Evolutionary conservation across 164 flowering plant genomes (phyloP), one percentile per base, ranked within the genome.

Genomic region (Sedum album): DNA sequence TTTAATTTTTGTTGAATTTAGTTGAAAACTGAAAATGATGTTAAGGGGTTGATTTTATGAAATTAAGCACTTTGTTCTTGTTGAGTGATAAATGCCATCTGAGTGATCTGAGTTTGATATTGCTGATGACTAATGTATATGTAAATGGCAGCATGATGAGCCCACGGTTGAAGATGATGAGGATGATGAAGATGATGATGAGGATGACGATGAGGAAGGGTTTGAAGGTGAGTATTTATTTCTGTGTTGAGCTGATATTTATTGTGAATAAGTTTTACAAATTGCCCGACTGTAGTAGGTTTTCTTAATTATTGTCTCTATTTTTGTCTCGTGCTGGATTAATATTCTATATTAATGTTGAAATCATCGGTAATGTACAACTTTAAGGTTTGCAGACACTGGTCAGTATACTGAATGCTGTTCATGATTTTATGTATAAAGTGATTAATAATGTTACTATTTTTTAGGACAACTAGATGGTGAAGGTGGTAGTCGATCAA

Each of bases 401-500:
- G n/a, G n/a, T n/a, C n/a, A n/a, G n/a, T n/a, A n/a, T n/a, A n/a
- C n/a, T n/a, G n/a, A n/a, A n/a, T n/a, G n/a, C n/a, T n/a, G n/a
- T n/a, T 14, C 13, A 57, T 57, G 31, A 30, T 17, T 28, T 10
- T 6, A 8, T 30, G 15, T 5, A 2, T 23, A 11, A 14, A 28
- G 4, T 26, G 11, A 23, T 0, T 44, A 10, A 28, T 30, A 11
- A 0, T 28, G 5, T 30, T 51, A 5, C 8, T 68, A 62, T 18
- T 46, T 26, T 35, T 20, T 18, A 77, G 82, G 74, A 61, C 71
- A 70, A 67, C 76, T 65, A 30, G 78, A 74, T 46, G 82, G 77
- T 66, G 86, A 81, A 61, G 82, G 31, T n/a, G 69, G 79, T 65
- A 80, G 81, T 70, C 73, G 81, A 76, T 81, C 86, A 51, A 83